phyloP scores from a whole-genome alignment of 441 rosid genomes.

The Erodium trifolium region DNA sequence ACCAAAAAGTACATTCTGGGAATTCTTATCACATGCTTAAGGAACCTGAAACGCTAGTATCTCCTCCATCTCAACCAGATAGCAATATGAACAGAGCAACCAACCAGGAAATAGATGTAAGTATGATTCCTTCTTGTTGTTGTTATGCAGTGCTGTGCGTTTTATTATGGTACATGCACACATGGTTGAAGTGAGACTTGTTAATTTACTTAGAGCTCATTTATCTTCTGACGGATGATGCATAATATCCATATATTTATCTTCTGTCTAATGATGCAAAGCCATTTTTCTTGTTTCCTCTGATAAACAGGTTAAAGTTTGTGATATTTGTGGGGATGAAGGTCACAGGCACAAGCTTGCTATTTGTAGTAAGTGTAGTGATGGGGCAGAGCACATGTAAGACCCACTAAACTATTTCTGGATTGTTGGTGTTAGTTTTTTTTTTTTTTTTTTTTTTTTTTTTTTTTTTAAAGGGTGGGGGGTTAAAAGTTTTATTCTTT shows the following conservation, averaged over 20 bases:
- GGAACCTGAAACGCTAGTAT: slow-evolving; percentile 10
- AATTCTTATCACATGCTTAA: slow-evolving; percentile 12
- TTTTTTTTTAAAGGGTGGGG: not conserved
- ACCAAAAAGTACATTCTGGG: slow-evolving; percentile 11
- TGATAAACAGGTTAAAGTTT: slow-evolving; percentile 28
- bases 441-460: not conserved
- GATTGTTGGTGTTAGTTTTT: not conserved
- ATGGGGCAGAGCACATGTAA: slow-evolving; percentile 37
- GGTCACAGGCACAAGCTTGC: slow-evolving; percentile 30
- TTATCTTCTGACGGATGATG: not conserved
- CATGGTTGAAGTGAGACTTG: slow-evolving; percentile 1
- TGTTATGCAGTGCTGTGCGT: not conserved
- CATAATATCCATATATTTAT: not conserved
- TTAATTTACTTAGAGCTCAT: not conserved
- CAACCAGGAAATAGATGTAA: slow-evolving; percentile 20
- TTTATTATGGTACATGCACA: not conserved
- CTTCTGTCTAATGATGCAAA: not conserved
- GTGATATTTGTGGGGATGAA: slow-evolving; percentile 31
- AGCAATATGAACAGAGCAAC: slow-evolving; percentile 13
- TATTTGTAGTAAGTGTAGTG: slow-evolving; percentile 29
- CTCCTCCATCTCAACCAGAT: slow-evolving; percentile 16
- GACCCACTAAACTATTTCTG: not conserved
- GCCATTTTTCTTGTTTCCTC: not conserved
- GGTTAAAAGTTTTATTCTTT: slow-evolving; percentile 11
- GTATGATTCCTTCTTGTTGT: slow-evolving; percentile 14